Evolutionary conservation across 768 basidiomycete genomes (phyloP), one percentile per base, ranked within the genome.

Genomic region (Glaciozyma antarctica): DNA sequence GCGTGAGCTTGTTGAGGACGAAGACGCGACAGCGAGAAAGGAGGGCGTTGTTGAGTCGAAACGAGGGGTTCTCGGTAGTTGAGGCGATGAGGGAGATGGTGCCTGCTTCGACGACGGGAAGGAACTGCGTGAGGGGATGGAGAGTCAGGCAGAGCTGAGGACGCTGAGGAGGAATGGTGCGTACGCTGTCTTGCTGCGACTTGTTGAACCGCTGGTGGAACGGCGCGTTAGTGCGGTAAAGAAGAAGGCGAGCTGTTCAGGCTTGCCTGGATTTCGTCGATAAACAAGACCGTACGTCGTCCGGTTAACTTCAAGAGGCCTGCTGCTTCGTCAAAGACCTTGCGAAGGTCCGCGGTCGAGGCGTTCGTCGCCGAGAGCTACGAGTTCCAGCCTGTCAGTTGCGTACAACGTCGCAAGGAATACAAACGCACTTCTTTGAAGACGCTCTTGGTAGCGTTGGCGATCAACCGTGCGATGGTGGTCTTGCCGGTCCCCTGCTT

Each of bases 61-160:
- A 92, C 0, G 87, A 88, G 1, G 89, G 89, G 67, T 92, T 92
- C 76, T 92, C 90, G 1, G 89, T 91, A 5, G 89, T 92, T 1
- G 89, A 88, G 22, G 24, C 61, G 49, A 74, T 58, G 30, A 84
- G 83, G 76, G 86, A 86, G 30, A 90, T 82, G 66, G 82, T 81
- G 1, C 90, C 89, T 64, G 81, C 84, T 73, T 92, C 90, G 16
- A 91, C 80, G 67, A 82, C 88, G 0, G 89, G 89, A 17, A 91
- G 79, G 76, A 91, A 88, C 38, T 57, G 53, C 17, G 53, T 32
- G 13, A 9, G 8, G 22, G 53, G 10, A 38, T 5, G 9, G 53
- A 34, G 6, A 30, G 32, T 12, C 15, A 28, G 52, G 12, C 19
- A 16, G 88, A 79, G 71, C 88, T 69, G 22, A 32, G 2, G 45